These are phyloP conservation scores for Ceratonia siliqua DNA, from an alignment of 306 rosid species.

Conservation along the genomic window DNA sequence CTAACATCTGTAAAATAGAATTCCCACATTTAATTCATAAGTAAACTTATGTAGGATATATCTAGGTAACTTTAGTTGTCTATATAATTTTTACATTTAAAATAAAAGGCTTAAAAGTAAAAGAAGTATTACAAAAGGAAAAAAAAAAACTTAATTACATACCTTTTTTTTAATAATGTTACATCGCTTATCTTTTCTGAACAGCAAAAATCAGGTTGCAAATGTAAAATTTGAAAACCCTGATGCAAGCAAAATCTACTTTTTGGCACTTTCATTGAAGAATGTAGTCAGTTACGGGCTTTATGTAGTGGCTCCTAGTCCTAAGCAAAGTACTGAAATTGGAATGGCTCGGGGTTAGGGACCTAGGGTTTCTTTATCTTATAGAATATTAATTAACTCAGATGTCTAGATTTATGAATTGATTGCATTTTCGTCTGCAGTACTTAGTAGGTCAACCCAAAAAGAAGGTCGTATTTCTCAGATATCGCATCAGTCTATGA, in stretches of 20 bases:
- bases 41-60: neutral
- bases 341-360: neutral
- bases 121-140: no score
- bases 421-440: slow-evolving; percentile 26
- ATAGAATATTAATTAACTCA: neutral
- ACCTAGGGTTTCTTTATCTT: slow-evolving; percentile 11
- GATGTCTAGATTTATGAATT: neutral
- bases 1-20: neutral
- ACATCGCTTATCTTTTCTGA: no score
- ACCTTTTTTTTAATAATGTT: no score
- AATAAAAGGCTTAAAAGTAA: no score
- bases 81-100: no score
- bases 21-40: neutral
- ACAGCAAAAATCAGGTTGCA: neutral
- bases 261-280: neutral
- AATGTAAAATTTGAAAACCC: neutral
- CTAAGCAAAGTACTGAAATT: neutral
- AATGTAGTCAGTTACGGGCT: neutral
- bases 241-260: neutral
- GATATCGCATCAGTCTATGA: slow-evolving; percentile 23
- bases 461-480: slow-evolving; percentile 27
- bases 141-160: no score
- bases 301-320: no score
- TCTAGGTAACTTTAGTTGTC: neutral
- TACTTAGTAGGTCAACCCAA: slow-evolving; percentile 32